Base-by-base conservation (phyloP, 2,329 filamentous ascomycete species). In the Penicillium sp. region DNA sequence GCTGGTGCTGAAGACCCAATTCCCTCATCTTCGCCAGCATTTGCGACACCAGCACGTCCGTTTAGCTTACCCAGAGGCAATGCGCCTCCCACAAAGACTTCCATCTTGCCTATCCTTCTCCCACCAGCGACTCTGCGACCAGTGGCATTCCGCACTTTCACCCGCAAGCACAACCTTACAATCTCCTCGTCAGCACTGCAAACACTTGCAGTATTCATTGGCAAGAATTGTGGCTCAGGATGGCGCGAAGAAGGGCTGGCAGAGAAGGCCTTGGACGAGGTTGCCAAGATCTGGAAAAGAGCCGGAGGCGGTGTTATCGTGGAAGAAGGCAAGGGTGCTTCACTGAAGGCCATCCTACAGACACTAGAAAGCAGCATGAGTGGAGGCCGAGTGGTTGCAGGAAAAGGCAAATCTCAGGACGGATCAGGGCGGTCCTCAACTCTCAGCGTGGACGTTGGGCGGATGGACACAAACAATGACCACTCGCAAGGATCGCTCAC, bases 231-330 rank as follows among this genome's bases (percentile, higher is more conserved):
- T 75, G 95, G 95, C 37, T 93, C 93, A 58, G 92, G 88, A 88
- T 99, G 95, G 95, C 87, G 94, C 69, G 93, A 98, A 79, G 92
- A 96, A 74, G 94, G 96, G 0, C 81, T 97, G 35, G 95, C 93
- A 2, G 96, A 99, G 76, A 89, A 89, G 66, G 91, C 97, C 12
- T 79, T 99, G 38, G 95, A 99, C 70, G 95, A 98, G 76, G 87
- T 93, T 7, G 93, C 95, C 1, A 90, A 90, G 75, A 86, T 86
- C 67, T 99, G 95, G 96, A 98, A 97, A 80, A 91, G 89, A 66
- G 84, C 89, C 60, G 92, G 91, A 72, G 92, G 92, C 1, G 91
- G 91, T 22, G 90, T 96, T 55, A 96, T 99, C 65, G 90, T 99
- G 2, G 92, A 97, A 55, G 94, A 94, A 28, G 83, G 84, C 8